Conservation (phyloP, 1,284 basidiomycete species). For the Pterulicium gracile region DNA sequence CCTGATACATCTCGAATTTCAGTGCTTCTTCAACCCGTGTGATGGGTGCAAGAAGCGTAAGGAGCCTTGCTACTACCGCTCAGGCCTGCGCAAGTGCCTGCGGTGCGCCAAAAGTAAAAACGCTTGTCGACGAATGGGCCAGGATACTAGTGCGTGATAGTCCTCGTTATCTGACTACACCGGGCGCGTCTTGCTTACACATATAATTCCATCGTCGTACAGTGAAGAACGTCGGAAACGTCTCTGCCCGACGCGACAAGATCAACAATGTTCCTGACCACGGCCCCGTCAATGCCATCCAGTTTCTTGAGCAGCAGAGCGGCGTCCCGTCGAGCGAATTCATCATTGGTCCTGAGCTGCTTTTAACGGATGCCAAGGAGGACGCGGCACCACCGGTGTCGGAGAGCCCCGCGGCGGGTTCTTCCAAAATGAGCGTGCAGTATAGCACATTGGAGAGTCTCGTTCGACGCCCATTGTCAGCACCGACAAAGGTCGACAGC, state of each 20-base stretch:
- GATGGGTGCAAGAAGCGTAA: not conserved
- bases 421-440: too few species aligned
- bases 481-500: too few species aligned
- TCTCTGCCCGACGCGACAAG: not conserved
- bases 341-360: too few species aligned
- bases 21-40: not conserved
- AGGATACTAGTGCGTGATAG: not conserved
- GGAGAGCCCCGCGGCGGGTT: too few species aligned
- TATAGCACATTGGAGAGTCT: too few species aligned
- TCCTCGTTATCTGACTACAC: not conserved
- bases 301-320: not conserved
- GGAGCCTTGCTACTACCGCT: not conserved
- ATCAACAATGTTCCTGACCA: not conserved
- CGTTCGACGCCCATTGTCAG: too few species aligned
- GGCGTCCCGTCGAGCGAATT: too few species aligned
- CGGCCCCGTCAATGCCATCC: not conserved
- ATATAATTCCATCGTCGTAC: too few species aligned
- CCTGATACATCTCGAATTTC: not conserved
- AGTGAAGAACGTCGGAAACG: not conserved
- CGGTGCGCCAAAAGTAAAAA: not conserved
- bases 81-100: not conserved
- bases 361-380: too few species aligned
- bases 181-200: too few species aligned
- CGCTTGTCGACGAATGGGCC: not conserved
- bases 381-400: too few species aligned